Evolutionary conservation across 352 stramenopile genomes (phyloP).

Genomic region (Globisporangium viniferum): DNA sequence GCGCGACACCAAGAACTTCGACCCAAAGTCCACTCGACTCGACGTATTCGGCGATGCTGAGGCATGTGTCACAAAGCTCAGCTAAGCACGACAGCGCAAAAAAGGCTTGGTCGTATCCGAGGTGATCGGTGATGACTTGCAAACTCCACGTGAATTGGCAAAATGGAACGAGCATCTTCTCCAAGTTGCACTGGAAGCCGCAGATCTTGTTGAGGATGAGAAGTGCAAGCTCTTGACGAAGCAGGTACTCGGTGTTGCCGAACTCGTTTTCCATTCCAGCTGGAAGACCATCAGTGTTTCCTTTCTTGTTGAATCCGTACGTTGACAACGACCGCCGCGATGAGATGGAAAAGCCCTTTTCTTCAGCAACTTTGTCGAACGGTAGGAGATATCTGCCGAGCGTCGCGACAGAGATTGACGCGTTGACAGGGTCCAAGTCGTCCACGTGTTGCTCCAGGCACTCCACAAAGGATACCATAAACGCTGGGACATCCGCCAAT

Average conservation of each 20-base stretch:
- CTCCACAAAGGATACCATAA: slow-evolving; percentile 54
- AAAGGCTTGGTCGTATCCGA: slow-evolving; percentile 76
- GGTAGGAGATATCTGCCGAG: slow-evolving; percentile 72
- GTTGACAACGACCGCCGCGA: slow-evolving; percentile 69
- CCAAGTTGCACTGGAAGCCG: slow-evolving; percentile 62
- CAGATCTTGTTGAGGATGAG: slow-evolving; percentile 83
- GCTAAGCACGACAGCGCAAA: slow-evolving; percentile 75
- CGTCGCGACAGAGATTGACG: slow-evolving; percentile 70
- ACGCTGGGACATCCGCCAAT: slow-evolving; percentile 58
- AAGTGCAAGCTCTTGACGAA: slow-evolving; percentile 68
- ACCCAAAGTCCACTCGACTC: slow-evolving; percentile 73
- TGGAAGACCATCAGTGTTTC: slow-evolving; percentile 29
- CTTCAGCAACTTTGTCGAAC: slow-evolving; percentile 49
- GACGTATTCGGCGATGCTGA: slow-evolving; percentile 73
- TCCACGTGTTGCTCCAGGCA: slow-evolving; percentile 65
- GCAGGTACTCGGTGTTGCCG: slow-evolving; percentile 73
- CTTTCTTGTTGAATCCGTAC: slow-evolving; percentile 67
- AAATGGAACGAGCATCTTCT: slow-evolving; percentile 72
- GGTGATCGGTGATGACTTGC: slow-evolving; percentile 79
- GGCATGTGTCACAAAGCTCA: slow-evolving; percentile 73
- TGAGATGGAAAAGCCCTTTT: slow-evolving; percentile 68
- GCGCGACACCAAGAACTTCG: slow-evolving; percentile 71
- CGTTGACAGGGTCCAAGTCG: slow-evolving; percentile 55
- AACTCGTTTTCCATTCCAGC: slow-evolving; percentile 63
- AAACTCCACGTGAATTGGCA: slow-evolving; percentile 78